These are phyloP conservation scores for Medicago arabica DNA, from an alignment of 306 rosid genomes.

Conservation along the genomic window DNA sequence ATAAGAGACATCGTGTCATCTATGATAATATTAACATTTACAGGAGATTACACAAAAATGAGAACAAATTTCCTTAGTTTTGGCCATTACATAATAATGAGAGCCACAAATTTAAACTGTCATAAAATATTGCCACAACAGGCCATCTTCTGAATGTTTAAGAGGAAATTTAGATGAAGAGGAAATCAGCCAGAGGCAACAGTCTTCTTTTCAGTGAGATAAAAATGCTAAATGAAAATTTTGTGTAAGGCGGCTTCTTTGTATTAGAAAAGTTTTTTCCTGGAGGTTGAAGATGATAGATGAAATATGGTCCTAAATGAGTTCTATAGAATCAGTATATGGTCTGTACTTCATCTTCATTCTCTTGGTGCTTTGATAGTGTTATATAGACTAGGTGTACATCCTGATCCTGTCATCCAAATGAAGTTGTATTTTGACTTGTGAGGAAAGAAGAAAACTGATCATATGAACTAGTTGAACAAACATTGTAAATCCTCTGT, in stretches of 20 bases:
- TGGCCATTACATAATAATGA: slow-evolving; percentile 16
- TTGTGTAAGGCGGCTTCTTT: slow-evolving; percentile 21
- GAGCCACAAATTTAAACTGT: slow-evolving; percentile 20
- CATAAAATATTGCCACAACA: slow-evolving; percentile 25
- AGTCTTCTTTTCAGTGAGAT: slow-evolving; percentile 6
- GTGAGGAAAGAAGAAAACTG: slow-evolving; percentile 24
- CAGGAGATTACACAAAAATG: slow-evolving; percentile 27
- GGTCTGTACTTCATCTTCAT: slow-evolving; percentile 26
- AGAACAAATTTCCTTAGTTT: background rate
- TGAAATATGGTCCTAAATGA: slow-evolving; percentile 32
- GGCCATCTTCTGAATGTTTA: slow-evolving; percentile 27
- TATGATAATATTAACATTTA: slow-evolving; percentile 31
- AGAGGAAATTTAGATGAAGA: slow-evolving; percentile 29
- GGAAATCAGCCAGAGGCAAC: slow-evolving; percentile 19
- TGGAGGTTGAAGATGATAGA: slow-evolving; percentile 30
- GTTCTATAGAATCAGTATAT: slow-evolving; percentile 12
- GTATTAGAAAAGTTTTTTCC: slow-evolving; percentile 22
- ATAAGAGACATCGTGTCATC: slow-evolving; percentile 23
- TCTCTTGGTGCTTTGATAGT: slow-evolving; percentile 34
- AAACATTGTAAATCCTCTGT: slow-evolving; percentile 25
- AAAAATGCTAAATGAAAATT: background rate
- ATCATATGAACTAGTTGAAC: slow-evolving; percentile 27
- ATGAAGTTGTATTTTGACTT: slow-evolving; percentile 18
- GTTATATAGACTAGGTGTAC: slow-evolving; percentile 16
- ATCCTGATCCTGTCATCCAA: slow-evolving; percentile 9